Percentiles rank a stretch among this genome's conserved stretches.
Conservation (phyloP, 129 eudicot species). For the Apium graveolens region DNA sequence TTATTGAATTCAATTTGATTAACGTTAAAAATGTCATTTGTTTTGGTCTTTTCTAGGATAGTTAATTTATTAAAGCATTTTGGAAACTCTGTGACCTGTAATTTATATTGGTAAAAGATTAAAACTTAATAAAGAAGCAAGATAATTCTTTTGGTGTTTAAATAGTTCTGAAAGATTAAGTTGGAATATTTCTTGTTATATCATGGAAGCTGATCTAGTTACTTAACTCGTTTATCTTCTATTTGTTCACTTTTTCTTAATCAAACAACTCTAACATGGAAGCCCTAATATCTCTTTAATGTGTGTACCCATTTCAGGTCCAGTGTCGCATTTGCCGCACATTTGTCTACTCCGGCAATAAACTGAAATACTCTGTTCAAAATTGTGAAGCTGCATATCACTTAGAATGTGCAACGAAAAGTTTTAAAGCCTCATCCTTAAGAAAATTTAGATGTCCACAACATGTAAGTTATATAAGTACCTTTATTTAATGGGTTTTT, state of each 20-base stretch:
- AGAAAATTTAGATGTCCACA: constrained; percentile 80
- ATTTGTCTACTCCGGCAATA: constrained; percentile 51
- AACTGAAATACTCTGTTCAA: constrained; percentile 50
- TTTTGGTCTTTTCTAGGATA: background rate
- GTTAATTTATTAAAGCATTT: background rate
- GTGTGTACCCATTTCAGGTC: constrained; percentile 34
- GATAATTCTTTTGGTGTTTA: background rate
- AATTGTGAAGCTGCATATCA: constrained; percentile 60
- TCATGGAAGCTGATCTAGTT: background rate
- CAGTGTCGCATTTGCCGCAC: constrained; percentile 56
- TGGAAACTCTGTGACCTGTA: background rate
- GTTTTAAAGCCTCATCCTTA: constrained; percentile 30
- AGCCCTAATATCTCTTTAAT: constrained; percentile 4
- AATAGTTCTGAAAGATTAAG: background rate
- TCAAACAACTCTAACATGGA: background rate
- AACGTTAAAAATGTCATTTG: no score
- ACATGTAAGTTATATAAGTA: constrained; percentile 48
- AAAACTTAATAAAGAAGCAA: background rate
- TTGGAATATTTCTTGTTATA: background rate
- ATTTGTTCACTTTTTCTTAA: background rate
- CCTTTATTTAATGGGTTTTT: background rate
- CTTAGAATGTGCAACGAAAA: constrained; percentile 46
- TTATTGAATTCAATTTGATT: no score
- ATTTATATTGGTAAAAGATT: background rate
- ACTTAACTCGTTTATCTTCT: background rate